These are phyloP conservation scores for Pilaira anomala DNA, from an alignment of 192 early-diverging fungal genomes.

Conservation along the genomic window DNA sequence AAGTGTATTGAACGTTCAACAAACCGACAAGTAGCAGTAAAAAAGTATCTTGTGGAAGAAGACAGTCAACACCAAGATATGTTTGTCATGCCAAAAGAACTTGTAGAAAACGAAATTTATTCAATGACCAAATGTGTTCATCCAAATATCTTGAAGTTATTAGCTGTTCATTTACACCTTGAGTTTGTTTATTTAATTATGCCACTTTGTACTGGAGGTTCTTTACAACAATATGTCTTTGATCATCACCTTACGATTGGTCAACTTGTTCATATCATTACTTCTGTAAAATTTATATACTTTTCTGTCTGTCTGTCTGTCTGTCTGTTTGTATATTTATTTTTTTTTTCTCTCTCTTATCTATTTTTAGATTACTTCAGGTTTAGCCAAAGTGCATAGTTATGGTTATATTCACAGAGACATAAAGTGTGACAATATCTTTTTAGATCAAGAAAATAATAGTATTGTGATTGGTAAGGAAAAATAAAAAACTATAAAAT, in stretches of 20 bases:
- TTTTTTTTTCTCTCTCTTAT: neutral
- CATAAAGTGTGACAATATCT: slow-evolving; percentile 44
- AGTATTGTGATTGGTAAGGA: slow-evolving; percentile 34
- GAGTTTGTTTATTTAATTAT: slow-evolving; percentile 37
- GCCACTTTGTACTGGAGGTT: slow-evolving; percentile 39
- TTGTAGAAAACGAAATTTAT: slow-evolving; percentile 41
- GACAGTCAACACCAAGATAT: slow-evolving; percentile 23
- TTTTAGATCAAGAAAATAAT: slow-evolving; percentile 30
- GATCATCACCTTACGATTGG: slow-evolving; percentile 34
- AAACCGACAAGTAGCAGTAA: slow-evolving; percentile 29
- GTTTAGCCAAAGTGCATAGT: slow-evolving; percentile 36
- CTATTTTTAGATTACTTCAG: slow-evolving; percentile 29
- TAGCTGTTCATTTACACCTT: slow-evolving; percentile 30
- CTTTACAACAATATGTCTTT: slow-evolving; percentile 38
- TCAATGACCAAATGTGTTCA: slow-evolving; percentile 39
- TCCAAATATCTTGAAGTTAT: slow-evolving; percentile 30
- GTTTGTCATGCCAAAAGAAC: slow-evolving; percentile 39
- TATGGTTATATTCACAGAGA: slow-evolving; percentile 41
- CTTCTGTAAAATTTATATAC: slow-evolving; percentile 29
- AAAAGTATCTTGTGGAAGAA: slow-evolving; percentile 39
- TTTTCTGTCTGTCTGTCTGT: neutral
- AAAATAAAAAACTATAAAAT: neutral
- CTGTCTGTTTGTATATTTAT: neutral
- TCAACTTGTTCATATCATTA: slow-evolving; percentile 33
- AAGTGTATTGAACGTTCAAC: slow-evolving; percentile 25